Evolutionary conservation across 2,329 filamentous ascomycete genomes (phyloP).

Genomic region (Pseudogymnoascus sp.): DNA sequence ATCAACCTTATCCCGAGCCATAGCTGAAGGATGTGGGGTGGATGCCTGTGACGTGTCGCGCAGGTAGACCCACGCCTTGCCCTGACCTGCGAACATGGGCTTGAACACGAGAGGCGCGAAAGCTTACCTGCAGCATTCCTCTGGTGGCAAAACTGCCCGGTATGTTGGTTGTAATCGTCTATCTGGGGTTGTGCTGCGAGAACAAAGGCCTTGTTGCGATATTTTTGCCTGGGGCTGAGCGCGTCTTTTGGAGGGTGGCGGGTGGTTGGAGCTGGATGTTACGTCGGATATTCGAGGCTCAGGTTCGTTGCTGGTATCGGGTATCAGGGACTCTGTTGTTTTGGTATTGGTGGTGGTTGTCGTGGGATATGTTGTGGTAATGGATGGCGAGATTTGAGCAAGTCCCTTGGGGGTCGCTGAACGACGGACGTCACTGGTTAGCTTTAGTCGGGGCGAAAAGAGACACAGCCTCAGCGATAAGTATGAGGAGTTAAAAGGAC

Average conservation of each 20-base stretch:
- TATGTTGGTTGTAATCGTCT: not conserved
- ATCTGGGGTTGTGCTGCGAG: not conserved
- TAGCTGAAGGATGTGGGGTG: not conserved
- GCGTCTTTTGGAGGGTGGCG: not conserved
- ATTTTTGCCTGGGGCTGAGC: not conserved
- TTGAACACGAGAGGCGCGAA: constrained; percentile 12
- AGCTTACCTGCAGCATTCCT: constrained; percentile 29
- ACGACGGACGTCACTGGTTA: not conserved
- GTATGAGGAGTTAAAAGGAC: not conserved
- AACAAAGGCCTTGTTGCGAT: not conserved
- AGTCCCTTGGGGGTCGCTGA: not conserved
- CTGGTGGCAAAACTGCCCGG: constrained; percentile 10
- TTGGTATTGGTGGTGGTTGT: not conserved
- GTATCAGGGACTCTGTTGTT: not conserved
- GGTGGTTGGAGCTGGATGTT: not conserved
- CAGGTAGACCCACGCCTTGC: not conserved
- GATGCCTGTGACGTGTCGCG: not conserved
- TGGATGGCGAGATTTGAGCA: not conserved
- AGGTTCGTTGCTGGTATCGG: not conserved
- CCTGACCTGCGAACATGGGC: not conserved
- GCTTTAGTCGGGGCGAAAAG: not conserved
- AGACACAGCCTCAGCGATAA: not conserved
- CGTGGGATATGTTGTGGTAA: not conserved
- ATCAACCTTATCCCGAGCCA: not conserved
- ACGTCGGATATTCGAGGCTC: not conserved